These are phyloP conservation scores for Piloderma croceum DNA, from an alignment of 768 basidiomycete genomes.

Conservation along the genomic window DNA sequence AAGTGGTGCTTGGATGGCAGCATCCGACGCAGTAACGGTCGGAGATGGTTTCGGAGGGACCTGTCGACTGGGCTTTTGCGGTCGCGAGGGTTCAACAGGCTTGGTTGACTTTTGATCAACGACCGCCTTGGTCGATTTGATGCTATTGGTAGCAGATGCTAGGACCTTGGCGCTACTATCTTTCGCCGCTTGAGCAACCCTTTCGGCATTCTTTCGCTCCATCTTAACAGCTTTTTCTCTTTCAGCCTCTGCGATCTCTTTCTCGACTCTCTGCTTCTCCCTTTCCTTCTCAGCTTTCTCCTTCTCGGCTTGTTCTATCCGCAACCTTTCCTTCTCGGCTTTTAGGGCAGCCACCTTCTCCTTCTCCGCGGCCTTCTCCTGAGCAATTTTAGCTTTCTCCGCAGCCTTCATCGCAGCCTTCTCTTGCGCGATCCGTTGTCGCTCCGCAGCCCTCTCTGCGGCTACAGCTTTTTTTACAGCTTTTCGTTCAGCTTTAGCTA, in stretches of 20 bases:
- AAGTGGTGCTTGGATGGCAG: constrained; percentile 60
- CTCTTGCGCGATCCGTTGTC: constrained; percentile 51
- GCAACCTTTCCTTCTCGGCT: constrained; percentile 34
- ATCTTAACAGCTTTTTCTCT: constrained; percentile 28
- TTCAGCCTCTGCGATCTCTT: constrained; percentile 20
- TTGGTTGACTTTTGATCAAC: too few relatives aligned
- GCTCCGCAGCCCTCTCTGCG: constrained; percentile 56
- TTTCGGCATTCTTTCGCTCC: too few relatives aligned
- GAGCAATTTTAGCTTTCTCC: constrained; percentile 48
- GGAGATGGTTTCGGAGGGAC: not conserved
- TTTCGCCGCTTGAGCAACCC: too few relatives aligned
- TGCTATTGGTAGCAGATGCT: too few relatives aligned
- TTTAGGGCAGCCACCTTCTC: constrained; percentile 38
- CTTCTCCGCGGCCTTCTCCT: constrained; percentile 52
- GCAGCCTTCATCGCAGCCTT: constrained; percentile 49
- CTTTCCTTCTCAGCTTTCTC: constrained; percentile 34
- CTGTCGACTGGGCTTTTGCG: not conserved
- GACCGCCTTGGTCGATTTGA: constrained; percentile 21
- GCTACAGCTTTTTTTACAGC: constrained; percentile 62
- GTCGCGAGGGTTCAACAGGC: too few relatives aligned
- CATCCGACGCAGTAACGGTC: not conserved
- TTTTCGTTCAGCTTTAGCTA: constrained; percentile 56
- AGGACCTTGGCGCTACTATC: constrained; percentile 6
- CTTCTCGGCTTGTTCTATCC: constrained; percentile 32
- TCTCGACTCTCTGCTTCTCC: constrained; percentile 35